Conservation (phyloP, 176 grass and related monocot genomes). For the Rhipidocladum racemiflorum region DNA sequence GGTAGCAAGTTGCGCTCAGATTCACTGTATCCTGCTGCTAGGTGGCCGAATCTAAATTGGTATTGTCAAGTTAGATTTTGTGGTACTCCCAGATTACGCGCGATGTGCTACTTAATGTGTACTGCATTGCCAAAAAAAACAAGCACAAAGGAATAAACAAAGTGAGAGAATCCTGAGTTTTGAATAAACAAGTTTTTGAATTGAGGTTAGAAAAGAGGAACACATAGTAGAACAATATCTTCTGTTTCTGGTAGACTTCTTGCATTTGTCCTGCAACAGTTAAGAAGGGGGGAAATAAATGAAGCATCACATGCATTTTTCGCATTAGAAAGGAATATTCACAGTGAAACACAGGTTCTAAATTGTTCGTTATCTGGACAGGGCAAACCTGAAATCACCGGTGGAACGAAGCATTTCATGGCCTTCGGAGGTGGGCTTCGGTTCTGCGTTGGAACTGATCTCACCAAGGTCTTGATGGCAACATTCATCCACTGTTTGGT, state of each 20-base stretch:
- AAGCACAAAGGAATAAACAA: neutral
- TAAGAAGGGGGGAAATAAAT: neutral
- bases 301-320: neutral
- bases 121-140: neutral
- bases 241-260: neutral
- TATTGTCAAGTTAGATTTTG: neutral
- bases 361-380: constrained; percentile 30
- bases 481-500: constrained; percentile 76
- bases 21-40: constrained; percentile 5
- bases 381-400: constrained; percentile 57
- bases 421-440: constrained; percentile 56
- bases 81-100: neutral
- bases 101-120: neutral
- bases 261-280: neutral
- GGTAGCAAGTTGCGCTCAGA: neutral
- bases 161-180: neutral
- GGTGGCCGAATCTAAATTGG: neutral
- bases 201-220: neutral
- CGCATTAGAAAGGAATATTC: neutral
- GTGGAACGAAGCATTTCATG: constrained; percentile 60
- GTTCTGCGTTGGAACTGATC: constrained; percentile 57
- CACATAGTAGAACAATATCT: neutral
- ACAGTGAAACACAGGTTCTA: constrained; percentile 4
- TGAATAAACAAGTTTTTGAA: neutral
- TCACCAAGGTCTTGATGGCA: constrained; percentile 64